Base-by-base conservation (phyloP, 1,139 yeast species). In the Magnusiomyces suaveolens region DNA sequence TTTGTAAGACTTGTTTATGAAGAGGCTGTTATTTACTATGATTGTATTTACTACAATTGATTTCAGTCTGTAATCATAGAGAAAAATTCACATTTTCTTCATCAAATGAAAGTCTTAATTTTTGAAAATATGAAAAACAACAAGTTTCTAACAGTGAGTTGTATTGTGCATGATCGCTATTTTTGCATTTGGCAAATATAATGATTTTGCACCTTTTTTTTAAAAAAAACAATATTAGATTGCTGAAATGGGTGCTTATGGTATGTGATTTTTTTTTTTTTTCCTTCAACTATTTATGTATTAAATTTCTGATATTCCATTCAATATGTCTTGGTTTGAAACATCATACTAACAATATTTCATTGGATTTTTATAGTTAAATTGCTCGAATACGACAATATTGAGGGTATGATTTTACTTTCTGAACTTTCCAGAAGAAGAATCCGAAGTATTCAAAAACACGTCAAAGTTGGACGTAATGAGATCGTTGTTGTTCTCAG, bases 401-500 rank as follows among this genome's bases (percentile, higher is more conserved):
- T 92, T 67, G 98, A 92, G 75, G 99, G 98, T 67, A 92, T 92
- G 99, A 96, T 92, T 59, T 78, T 92, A 64, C 80, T 92, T 66
- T 87, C 96, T 46, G 99, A 92, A 75, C 80, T 92, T 64, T 89
- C 97, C 43, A 87, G 98, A 80, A 87, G 98, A 80, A 95, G 99
- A 77, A 92, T 92, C 68, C 82, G 99, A 73, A 88, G 97, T 56
- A 92, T 92, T 68, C 99, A 92, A 74, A 94, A 92, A 71, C 82
- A 89, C 71, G 90, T 92, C 72, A 87, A 97, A 76, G 97, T 92
- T 59, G 99, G 99, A 63, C 88, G 95, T 72, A 92, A 94, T 69
- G 99, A 92, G 74, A 97, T 92, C 57, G 98, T 94, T 36, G 97
- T 92, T 57, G 98, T 94, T n/a, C 79, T 92, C 70, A 87, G 99